phyloP scores from a whole-genome alignment of 2,329 filamentous ascomycete species.

The Fusarium sp. region DNA sequence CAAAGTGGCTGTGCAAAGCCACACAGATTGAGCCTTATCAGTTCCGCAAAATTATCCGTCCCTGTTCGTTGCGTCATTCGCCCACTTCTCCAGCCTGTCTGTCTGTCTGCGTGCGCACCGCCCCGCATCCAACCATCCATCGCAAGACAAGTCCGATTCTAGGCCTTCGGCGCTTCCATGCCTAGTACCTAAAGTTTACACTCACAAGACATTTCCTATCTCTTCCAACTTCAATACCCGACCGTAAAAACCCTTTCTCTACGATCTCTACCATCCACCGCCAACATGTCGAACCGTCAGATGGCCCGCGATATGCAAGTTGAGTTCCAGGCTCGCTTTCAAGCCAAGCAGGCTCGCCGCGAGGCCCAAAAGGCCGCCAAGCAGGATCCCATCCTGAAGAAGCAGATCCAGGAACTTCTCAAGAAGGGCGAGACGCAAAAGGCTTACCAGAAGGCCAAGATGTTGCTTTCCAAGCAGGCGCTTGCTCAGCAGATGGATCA shows the following conservation, averaged over 20 bases:
- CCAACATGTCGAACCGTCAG: slow-evolving; percentile 69
- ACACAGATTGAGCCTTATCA: neutral
- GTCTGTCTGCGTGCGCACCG: slow-evolving; percentile 1
- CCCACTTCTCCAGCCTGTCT: slow-evolving; percentile 32
- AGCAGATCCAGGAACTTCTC: slow-evolving; percentile 72
- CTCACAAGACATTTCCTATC: slow-evolving; percentile 44
- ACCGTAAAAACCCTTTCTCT: neutral
- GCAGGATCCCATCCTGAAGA: slow-evolving; percentile 70
- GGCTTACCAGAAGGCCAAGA: slow-evolving; percentile 73
- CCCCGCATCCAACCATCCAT: slow-evolving; percentile 34
- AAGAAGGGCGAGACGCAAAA: slow-evolving; percentile 74
- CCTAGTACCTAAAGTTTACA: slow-evolving; percentile 24
- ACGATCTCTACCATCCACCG: neutral
- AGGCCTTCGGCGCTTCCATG: slow-evolving; percentile 39
- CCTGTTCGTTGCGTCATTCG: slow-evolving; percentile 40
- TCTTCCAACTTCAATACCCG: slow-evolving; percentile 5
- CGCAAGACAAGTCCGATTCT: slow-evolving; percentile 24
- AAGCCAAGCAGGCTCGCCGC: slow-evolving; percentile 71
- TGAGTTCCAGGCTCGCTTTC: slow-evolving; percentile 73
- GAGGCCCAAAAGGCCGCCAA: slow-evolving; percentile 72
- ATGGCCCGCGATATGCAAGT: slow-evolving; percentile 71
- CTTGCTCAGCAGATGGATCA: slow-evolving; percentile 73
- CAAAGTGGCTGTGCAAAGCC: slow-evolving; percentile 30
- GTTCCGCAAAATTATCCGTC: slow-evolving; percentile 26
- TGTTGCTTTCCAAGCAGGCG: slow-evolving; percentile 71